Evolutionary conservation across 495 filamentous ascomycete genomes (phyloP).

Genomic region (Podospora australis): DNA sequence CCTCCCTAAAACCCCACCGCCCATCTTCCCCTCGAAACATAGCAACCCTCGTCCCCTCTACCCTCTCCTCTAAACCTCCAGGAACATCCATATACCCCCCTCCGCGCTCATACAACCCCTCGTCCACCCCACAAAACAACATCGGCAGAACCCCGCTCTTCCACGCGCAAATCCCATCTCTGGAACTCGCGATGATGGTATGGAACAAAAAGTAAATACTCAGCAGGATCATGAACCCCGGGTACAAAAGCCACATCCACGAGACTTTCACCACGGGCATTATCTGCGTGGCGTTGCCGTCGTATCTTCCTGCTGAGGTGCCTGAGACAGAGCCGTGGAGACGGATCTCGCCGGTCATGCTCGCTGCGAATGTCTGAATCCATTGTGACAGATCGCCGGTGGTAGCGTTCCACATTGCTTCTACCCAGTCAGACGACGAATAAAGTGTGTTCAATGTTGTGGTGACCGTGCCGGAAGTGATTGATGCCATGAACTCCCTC

Average conservation of each 20-base stretch:
- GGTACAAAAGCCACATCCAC: conserved; percentile 34
- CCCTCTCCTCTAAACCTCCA: conserved; percentile 24
- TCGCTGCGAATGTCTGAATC: conserved; percentile 25
- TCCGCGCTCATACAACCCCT: conserved; percentile 25
- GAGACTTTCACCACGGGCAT: conserved; percentile 28
- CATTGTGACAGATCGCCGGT: conserved; percentile 19
- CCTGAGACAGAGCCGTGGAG: conserved; percentile 18
- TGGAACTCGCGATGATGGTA: conserved; percentile 27
- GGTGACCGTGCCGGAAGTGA: conserved; percentile 25
- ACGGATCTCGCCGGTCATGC: conserved; percentile 30
- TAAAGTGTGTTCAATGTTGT: conserved; percentile 17
- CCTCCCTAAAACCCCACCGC: conserved; percentile 13
- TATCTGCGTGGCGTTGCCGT: conserved; percentile 24
- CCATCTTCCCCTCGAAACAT: conserved; percentile 16
- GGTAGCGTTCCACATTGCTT: conserved; percentile 30
- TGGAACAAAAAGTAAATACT: conserved; percentile 30
- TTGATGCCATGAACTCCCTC: conserved; percentile 24
- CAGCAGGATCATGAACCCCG: conserved; percentile 27
- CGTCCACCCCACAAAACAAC: conserved; percentile 33
- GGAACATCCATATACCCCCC: conserved; percentile 31
- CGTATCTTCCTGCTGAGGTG: conserved; percentile 10
- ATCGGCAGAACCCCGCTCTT: conserved; percentile 33
- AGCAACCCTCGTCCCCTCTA: conserved; percentile 27
- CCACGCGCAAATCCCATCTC: conserved; percentile 30
- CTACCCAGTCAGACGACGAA: conserved; percentile 35